These are phyloP conservation scores for Hyaloperonospora arabidopsidis DNA, from an alignment of 352 stramenopile genomes.

Conservation along the genomic window DNA sequence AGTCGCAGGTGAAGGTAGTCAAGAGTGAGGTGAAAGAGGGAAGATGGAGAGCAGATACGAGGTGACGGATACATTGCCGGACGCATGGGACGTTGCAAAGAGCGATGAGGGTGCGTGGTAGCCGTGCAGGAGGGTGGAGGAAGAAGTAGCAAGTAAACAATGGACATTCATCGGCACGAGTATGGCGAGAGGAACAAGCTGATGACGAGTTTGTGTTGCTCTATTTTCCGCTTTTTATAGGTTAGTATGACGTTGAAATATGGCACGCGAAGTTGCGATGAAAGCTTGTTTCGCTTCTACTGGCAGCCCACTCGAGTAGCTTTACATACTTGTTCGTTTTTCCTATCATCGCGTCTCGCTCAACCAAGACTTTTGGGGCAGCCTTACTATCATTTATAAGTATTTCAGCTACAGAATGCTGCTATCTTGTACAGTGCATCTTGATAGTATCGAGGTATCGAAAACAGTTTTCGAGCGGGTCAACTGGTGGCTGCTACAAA, in stretches of 20 bases:
- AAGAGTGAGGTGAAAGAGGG: slow-evolving; percentile 6
- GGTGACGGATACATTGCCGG: slow-evolving; percentile 4
- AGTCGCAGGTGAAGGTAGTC: slow-evolving; percentile 7
- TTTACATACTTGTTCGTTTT: too few relatives aligned
- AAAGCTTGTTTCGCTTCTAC: too few relatives aligned
- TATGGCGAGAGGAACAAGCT: slow-evolving; percentile 22
- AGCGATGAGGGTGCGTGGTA: slow-evolving; percentile 4
- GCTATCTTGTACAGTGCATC: too few relatives aligned
- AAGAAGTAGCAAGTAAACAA: slow-evolving; percentile 15
- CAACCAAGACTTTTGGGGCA: too few relatives aligned
- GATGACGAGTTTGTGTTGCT: slow-evolving; percentile 25
- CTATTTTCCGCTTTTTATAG: slow-evolving; percentile 11
- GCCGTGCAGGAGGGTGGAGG: background rate
- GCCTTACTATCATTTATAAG: too few relatives aligned
- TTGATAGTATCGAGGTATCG: too few relatives aligned
- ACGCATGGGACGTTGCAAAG: slow-evolving; percentile 9
- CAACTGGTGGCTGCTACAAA: too few relatives aligned
- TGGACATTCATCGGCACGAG: slow-evolving; percentile 27
- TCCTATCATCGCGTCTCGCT: too few relatives aligned
- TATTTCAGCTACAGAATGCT: too few relatives aligned
- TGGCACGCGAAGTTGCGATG: slow-evolving; percentile 22
- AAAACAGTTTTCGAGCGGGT: too few relatives aligned
- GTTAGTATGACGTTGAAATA: slow-evolving; percentile 24
- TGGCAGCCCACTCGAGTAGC: too few relatives aligned
- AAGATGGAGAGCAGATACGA: background rate